Percentiles rank a stretch among this genome's conserved stretches.
Conservation (phyloP, 2,329 filamentous ascomycete species). For the Diaporthe helianthi region DNA sequence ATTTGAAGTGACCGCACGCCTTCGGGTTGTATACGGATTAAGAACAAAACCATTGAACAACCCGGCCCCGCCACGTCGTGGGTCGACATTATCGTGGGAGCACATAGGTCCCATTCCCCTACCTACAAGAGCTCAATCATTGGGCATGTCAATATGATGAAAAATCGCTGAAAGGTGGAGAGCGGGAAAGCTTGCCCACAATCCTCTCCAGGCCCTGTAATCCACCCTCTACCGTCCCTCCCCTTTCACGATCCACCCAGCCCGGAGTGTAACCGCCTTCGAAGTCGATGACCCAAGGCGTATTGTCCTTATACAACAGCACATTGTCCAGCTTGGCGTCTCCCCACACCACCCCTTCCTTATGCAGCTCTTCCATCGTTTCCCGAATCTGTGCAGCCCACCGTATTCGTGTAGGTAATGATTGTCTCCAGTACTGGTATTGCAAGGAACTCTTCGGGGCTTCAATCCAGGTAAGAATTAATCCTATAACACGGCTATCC, state of each 20-base stretch:
- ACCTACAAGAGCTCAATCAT: too few relatives aligned
- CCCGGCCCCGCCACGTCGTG: too few relatives aligned
- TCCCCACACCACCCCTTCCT: slow-evolving; percentile 40
- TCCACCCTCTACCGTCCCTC: slow-evolving; percentile 39
- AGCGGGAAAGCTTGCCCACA: background rate
- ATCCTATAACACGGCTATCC: background rate
- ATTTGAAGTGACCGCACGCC: too few relatives aligned
- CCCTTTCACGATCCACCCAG: slow-evolving; percentile 39
- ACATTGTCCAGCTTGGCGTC: slow-evolving; percentile 43
- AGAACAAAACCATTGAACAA: too few relatives aligned
- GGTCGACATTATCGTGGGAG: background rate
- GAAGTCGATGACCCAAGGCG: slow-evolving; percentile 43
- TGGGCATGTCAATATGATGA: too few relatives aligned
- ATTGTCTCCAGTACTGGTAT: background rate
- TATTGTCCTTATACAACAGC: slow-evolving; percentile 38
- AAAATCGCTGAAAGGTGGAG: too few relatives aligned
- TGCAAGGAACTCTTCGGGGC: background rate
- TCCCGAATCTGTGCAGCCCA: slow-evolving; percentile 37
- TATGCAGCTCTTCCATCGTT: slow-evolving; percentile 37
- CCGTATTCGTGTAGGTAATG: background rate
- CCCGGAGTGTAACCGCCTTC: slow-evolving; percentile 40
- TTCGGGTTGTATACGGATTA: too few relatives aligned
- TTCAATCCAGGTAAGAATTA: background rate
- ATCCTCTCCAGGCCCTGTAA: background rate
- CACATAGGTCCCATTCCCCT: background rate